Evolutionary conservation across 2,329 filamentous ascomycete species (phyloP), one percentile per base, ranked within the genome.

Genomic region (Alternaria sp.): DNA sequence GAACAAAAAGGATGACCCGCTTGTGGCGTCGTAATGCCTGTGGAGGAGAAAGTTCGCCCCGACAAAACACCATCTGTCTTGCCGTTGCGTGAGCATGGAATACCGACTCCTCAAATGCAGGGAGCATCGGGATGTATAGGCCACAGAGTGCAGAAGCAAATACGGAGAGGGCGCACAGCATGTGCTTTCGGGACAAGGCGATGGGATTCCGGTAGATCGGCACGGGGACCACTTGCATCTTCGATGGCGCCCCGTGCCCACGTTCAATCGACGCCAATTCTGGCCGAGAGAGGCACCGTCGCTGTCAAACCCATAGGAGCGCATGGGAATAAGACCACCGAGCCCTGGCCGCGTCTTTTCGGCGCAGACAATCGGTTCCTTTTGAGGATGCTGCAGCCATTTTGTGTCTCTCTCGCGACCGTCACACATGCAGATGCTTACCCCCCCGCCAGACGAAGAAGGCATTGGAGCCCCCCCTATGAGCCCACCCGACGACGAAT

Each of bases 211-310:
- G 23, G 55, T 36, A 46, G 51, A 49, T 58, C 51, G 51, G 31
- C 26, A 51, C 28, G 37, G 48, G 33, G 46, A 51, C 46, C 37
- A 51, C n/a, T 28, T 48, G 26, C 48, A 45, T 56, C 54, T 45
- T 44, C 39, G 54, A 56, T 54, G 26, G 50, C 17, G 31, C 39
- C 50, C 28, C 26, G 42, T 54, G 41, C 39, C 39, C 46, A 45
- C 42, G 28, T 29, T 14, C 24, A 49, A 24, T 86, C 2, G 78
- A 82, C 51, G 0, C 69, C 82, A 0, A 68, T 31, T 5, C 23
- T 36, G 48, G 42, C 57, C 57, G 53, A 60, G 39, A 60, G 48
- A 56, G 45, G 42, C 54, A 42, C 60, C 56, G 52, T 17, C 37
- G 34, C 40, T 50, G 37, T 51, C 33, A 36, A 31, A 31, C 29